Percentiles rank a stretch among this genome's conserved stretches.
phyloP scores from a whole-genome alignment of 805 yeast species.

The Cyberlindnera meyerae region DNA sequence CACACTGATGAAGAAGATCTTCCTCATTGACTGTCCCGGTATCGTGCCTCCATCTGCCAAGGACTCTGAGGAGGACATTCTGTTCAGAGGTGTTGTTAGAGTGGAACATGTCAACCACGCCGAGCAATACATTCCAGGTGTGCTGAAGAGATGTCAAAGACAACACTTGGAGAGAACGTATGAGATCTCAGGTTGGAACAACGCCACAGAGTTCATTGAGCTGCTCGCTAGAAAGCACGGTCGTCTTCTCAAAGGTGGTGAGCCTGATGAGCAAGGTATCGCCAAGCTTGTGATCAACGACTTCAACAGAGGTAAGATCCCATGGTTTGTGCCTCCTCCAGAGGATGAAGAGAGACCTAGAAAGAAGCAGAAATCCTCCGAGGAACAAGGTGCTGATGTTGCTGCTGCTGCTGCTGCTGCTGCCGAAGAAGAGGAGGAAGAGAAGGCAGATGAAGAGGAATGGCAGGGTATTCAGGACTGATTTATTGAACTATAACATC shows the following conservation, averaged over 20 bases:
- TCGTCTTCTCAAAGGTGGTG: constrained; percentile 92
- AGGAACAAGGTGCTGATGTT: no score
- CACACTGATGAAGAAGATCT: constrained; percentile 92
- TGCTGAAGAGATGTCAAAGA: constrained; percentile 77
- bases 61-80: constrained; percentile 86
- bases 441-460: constrained; percentile 27
- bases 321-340: constrained; percentile 97
- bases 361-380: no score
- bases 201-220: constrained; percentile 78
- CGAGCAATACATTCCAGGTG: constrained; percentile 89
- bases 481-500: background rate
- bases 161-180: constrained; percentile 93
- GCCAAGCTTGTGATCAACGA: constrained; percentile 88
- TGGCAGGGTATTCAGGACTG: constrained; percentile 15
- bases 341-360: constrained; percentile 47
- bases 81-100: constrained; percentile 96
- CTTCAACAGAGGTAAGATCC: constrained; percentile 94
- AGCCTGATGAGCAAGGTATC: constrained; percentile 92
- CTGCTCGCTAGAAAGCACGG: constrained; percentile 90
- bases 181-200: constrained; percentile 87
- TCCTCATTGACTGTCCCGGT: constrained; percentile 97
- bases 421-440: constrained; percentile 14
- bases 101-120: constrained; percentile 97
- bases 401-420: no score
- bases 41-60: constrained; percentile 93